Conservation (phyloP, 805 yeast genomes). For the Myxozyma vanderwaltii region DNA sequence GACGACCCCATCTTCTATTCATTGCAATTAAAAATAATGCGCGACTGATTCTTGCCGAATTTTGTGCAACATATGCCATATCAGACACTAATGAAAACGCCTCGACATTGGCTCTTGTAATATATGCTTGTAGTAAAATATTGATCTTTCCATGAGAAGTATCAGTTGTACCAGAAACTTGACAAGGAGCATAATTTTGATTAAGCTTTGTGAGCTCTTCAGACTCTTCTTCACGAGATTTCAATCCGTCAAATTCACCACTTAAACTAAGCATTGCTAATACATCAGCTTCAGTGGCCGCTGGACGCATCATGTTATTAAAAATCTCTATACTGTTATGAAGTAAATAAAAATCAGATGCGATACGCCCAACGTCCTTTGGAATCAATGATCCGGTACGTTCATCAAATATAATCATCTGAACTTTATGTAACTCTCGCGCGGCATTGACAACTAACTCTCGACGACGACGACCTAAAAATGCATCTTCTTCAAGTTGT, state of each 20-base stretch:
- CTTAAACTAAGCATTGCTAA: conserved; percentile 87
- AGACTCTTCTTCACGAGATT: conserved; percentile 84
- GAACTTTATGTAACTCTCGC: conserved; percentile 75
- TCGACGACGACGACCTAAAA: conserved; percentile 69
- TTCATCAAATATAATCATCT: conserved; percentile 93
- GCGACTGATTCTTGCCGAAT: conserved; percentile 88
- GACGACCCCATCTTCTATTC: conserved; percentile 87
- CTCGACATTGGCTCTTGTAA: conserved; percentile 69
- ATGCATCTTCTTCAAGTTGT: conserved; percentile 80
- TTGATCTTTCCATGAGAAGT: conserved; percentile 85
- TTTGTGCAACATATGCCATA: conserved; percentile 91
- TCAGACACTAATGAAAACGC: conserved; percentile 87
- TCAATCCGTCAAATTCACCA: conserved; percentile 88
- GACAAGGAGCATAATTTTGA: conserved; percentile 62
- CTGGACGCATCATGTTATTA: conserved; percentile 78
- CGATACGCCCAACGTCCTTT: conserved; percentile 90
- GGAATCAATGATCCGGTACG: conserved; percentile 73
- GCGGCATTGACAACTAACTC: conserved; percentile 81
- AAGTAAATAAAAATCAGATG: conserved; percentile 88
- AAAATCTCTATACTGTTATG: conserved; percentile 86
- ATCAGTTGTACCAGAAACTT: conserved; percentile 74
- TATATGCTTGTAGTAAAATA: conserved; percentile 80
- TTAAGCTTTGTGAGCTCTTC: conserved; percentile 65
- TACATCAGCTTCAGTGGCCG: conserved; percentile 90
- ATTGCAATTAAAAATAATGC: conserved; percentile 86